These are phyloP conservation scores for Rosellinia necatrix DNA, from an alignment of 2,329 filamentous ascomycete genomes.

Conservation along the genomic window DNA sequence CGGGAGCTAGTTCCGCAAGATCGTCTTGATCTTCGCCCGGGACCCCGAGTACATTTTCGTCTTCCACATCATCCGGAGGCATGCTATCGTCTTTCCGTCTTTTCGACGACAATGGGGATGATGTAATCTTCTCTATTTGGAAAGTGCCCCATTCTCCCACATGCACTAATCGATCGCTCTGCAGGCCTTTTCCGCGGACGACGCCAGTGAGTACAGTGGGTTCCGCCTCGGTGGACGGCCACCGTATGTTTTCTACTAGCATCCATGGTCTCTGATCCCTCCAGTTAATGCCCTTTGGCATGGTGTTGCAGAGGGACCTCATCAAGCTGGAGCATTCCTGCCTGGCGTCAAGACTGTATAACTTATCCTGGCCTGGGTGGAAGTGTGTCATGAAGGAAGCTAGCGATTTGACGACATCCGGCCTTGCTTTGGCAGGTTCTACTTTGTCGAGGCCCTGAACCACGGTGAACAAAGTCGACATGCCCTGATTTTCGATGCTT, in stretches of 20 bases:
- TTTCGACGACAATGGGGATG: constrained; percentile 68
- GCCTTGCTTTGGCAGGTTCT: constrained; percentile 77
- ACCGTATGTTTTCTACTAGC: constrained; percentile 81
- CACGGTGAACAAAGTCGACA: constrained; percentile 87
- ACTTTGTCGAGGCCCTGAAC: constrained; percentile 80
- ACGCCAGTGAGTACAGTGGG: constrained; percentile 80
- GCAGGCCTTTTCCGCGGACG: constrained; percentile 82
- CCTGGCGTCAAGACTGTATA: constrained; percentile 84
- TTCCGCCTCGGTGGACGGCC: constrained; percentile 64
- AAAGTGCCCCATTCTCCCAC: constrained; percentile 94
- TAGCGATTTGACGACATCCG: constrained; percentile 78
- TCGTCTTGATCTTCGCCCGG: constrained; percentile 84
- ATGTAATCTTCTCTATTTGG: constrained; percentile 86
- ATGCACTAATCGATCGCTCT: constrained; percentile 87
- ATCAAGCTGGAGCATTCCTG: constrained; percentile 92
- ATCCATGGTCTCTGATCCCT: constrained; percentile 96
- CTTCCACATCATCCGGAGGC: constrained; percentile 64
- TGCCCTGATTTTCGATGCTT: constrained; percentile 88
- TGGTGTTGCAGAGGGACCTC: constrained; percentile 86
- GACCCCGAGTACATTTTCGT: constrained; percentile 65
- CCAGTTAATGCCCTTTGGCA: constrained; percentile 94
- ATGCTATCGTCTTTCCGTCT: constrained; percentile 70
- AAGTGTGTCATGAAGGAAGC: constrained; percentile 95
- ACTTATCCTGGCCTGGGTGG: constrained; percentile 88
- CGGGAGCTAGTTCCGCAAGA: constrained; percentile 80